Evolutionary conservation across 164 flowering plant species (phyloP).

Genomic region (Vitis cinerea): DNA sequence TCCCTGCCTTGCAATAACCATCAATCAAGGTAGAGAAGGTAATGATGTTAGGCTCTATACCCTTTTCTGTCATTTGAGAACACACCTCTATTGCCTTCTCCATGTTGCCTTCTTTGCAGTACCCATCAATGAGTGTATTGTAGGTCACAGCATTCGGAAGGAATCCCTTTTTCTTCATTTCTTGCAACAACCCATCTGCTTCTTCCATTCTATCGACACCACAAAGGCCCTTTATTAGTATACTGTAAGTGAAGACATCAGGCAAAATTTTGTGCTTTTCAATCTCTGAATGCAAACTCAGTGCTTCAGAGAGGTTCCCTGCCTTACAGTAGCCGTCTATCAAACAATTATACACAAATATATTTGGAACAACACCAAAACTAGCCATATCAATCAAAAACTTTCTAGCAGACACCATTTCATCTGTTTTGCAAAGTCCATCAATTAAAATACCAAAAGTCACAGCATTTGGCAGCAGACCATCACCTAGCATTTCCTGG

Average conservation of each 20-base stretch:
- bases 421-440: constrained; percentile 54
- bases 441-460: constrained; percentile 58
- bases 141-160: constrained; percentile 48
- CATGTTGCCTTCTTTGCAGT: constrained; percentile 53
- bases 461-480: constrained; percentile 52
- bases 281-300: constrained; percentile 47
- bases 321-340: constrained; percentile 53
- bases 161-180: constrained; percentile 49
- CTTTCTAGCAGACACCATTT: constrained; percentile 38
- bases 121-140: constrained; percentile 65
- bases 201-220: constrained; percentile 39
- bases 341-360: constrained; percentile 56
- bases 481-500: constrained; percentile 42
- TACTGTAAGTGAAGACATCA: constrained; percentile 62
- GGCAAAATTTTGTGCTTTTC: constrained; percentile 34
- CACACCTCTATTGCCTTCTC: constrained; percentile 58
- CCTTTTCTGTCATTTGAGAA: constrained; percentile 58
- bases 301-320: constrained; percentile 38
- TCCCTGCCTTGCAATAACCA: constrained; percentile 58
- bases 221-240: constrained; percentile 65
- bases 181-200: constrained; percentile 35
- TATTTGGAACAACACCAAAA: constrained; percentile 52
- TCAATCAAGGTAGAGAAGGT: constrained; percentile 64
- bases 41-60: constrained; percentile 58
- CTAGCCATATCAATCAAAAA: constrained; percentile 49